A percentile compares a stretch with the other conserved stretches of the same genome.
Conservation (phyloP, 1,139 yeast genomes). For the Hansenula sp. region DNA sequence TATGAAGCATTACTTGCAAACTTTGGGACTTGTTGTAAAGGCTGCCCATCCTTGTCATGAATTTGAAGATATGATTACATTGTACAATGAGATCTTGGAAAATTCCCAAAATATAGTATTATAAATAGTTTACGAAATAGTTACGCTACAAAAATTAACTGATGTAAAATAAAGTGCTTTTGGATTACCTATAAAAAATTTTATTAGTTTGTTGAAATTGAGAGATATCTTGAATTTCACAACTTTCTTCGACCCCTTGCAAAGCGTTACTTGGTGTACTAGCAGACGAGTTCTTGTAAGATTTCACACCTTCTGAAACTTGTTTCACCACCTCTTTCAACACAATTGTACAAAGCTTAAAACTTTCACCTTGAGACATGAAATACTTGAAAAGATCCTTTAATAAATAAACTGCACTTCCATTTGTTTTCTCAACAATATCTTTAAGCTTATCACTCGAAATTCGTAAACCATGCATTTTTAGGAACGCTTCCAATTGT, state of each 20-base stretch:
- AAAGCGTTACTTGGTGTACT: not conserved
- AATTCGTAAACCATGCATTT: slow-evolving; percentile 39
- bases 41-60: slow-evolving; percentile 32
- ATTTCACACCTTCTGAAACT: slow-evolving; percentile 6
- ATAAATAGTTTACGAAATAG: not conserved
- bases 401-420: slow-evolving; percentile 30
- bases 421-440: slow-evolving; percentile 32
- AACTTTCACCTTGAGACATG: slow-evolving; percentile 32
- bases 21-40: slow-evolving; percentile 26
- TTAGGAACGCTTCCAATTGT: slow-evolving; percentile 38
- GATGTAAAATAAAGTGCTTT: not conserved
- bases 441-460: slow-evolving; percentile 31
- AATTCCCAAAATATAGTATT: slow-evolving; percentile 1
- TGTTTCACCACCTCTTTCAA: slow-evolving; percentile 28
- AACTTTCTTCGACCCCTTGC: not conserved
- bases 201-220: slow-evolving; percentile 5
- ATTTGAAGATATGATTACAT: slow-evolving; percentile 27
- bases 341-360: slow-evolving; percentile 29
- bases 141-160: not conserved
- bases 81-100: slow-evolving; percentile 13
- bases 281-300: slow-evolving; percentile 3
- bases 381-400: slow-evolving; percentile 37
- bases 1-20: slow-evolving; percentile 30
- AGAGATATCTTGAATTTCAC: slow-evolving; percentile 2
- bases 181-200: not conserved